Base-by-base conservation (phyloP, 306 rosid species). In the Dalbergia cochinchinensis region DNA sequence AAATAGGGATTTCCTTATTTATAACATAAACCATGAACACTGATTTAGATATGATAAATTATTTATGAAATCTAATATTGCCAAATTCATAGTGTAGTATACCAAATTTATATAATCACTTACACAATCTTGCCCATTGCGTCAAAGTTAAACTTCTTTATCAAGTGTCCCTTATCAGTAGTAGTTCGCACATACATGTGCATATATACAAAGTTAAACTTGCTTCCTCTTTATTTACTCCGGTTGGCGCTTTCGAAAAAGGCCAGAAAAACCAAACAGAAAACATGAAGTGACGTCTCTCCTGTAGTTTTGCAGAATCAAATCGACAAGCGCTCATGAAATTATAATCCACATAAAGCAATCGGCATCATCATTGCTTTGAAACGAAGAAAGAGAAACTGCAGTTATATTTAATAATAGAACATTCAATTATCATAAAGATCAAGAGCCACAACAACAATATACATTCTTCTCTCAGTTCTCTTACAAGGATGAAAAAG, bases 221-320 rank as follows among this genome's bases (percentile, higher is more conserved):
- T n/a, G n/a, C n/a, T n/a, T n/a, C 34, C 11, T n/a, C 0, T 8
- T 0, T 78, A 10, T 15, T 45, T 19, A 35, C 33, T 37, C 5
- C 7, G 31, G n/a, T 39, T 72, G 83, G 31, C 33, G 6, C 9
- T 39, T 63, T 1, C 0, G 53, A 66, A 44, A 65, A 65, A 6
- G 19, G 11, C 55, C 10, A 62, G 15, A 1, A 71, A 35, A 62
- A 39, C 42, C n/a, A 33, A 44, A 55, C 15, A 37, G 31, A 16
- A 18, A 55, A 9, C 58, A 15, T 34, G 48, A 68, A 69, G 68
- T 44, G 73, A 76, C 76, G 12, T 65, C 6, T 26, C 74, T 6
- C 79, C 62, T 34, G 45, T 51, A 15, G 8, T 13, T 51, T 26
- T 72, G 35, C 10, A 35, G 19, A 18, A 69, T 42, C 47, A 42